Conservation (phyloP, 768 basidiomycete genomes). For the Mycena latifolia region DNA sequence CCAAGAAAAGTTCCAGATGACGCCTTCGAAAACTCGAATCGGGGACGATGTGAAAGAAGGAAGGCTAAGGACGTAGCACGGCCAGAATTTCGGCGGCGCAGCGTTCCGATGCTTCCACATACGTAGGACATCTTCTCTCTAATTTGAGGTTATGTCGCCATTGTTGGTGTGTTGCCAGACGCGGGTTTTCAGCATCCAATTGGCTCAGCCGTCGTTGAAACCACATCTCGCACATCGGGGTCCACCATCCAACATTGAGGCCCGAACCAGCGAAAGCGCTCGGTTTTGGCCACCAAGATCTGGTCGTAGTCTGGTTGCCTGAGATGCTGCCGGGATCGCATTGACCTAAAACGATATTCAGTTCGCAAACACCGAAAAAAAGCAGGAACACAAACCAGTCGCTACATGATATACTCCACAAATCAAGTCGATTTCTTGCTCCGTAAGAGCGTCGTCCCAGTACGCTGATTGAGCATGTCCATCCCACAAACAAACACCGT, state of each 20-base stretch:
- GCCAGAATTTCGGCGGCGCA: not conserved
- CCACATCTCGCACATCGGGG: not conserved
- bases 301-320: not conserved
- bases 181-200: not conserved
- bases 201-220: not conserved
- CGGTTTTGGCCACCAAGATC: not conserved
- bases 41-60: too few relatives aligned
- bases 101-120: not conserved
- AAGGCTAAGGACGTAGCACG: too few relatives aligned
- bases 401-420: not conserved
- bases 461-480: too few relatives aligned
- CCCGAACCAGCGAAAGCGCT: not conserved
- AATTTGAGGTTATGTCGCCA: not conserved
- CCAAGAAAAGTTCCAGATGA: too few relatives aligned
- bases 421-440: too few relatives aligned
- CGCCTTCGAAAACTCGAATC: too few relatives aligned
- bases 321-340: not conserved
- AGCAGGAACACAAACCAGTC: not conserved
- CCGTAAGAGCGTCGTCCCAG: too few relatives aligned
- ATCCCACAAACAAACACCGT: too few relatives aligned
- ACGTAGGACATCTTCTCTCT: not conserved
- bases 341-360: not conserved
- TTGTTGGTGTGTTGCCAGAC: not conserved
- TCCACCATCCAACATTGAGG: not conserved
- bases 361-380: not conserved